A percentile compares a stretch with the other conserved stretches of the same genome.
phyloP scores from a whole-genome alignment of 202 grass and related monocot species.

The Schoenoplectus triqueter region DNA sequence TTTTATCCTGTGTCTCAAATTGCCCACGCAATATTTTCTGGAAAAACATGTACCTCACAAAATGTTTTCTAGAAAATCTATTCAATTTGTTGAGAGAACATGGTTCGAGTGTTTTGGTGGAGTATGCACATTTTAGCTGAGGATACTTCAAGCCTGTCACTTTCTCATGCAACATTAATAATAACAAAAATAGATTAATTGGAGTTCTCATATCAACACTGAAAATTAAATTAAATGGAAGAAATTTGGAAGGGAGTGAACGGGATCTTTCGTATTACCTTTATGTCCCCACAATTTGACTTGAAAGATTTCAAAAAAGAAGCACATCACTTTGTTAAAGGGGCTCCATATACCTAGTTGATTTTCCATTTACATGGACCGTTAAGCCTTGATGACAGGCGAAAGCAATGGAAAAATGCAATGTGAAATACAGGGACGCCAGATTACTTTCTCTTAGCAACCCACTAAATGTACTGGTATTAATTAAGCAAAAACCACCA shows the following conservation, averaged over 20 bases:
- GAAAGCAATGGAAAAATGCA: neutral
- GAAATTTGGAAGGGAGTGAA: slow-evolving; percentile 28
- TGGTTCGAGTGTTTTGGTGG: no score
- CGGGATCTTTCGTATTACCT: slow-evolving; percentile 17
- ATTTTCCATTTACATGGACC: slow-evolving; percentile 32
- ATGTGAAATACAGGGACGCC: neutral
- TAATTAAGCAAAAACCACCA: no score
- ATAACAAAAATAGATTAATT: neutral
- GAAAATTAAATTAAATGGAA: neutral
- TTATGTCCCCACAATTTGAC: neutral
- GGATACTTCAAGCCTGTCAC: neutral
- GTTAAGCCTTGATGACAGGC: neutral
- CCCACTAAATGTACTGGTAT: neutral
- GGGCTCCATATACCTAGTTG: slow-evolving; percentile 13
- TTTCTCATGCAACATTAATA: neutral
- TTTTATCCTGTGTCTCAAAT: neutral
- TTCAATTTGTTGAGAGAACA: neutral
- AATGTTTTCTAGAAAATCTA: neutral
- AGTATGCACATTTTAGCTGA: no score
- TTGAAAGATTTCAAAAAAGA: slow-evolving; percentile 33
- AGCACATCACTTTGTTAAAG: slow-evolving; percentile 31
- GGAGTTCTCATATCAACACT: neutral
- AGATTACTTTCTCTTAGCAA: neutral
- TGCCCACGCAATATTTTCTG: neutral
- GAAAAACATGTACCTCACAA: neutral